Conservation (phyloP, 495 filamentous ascomycete genomes). For the Beverwykella pulmonaria region DNA sequence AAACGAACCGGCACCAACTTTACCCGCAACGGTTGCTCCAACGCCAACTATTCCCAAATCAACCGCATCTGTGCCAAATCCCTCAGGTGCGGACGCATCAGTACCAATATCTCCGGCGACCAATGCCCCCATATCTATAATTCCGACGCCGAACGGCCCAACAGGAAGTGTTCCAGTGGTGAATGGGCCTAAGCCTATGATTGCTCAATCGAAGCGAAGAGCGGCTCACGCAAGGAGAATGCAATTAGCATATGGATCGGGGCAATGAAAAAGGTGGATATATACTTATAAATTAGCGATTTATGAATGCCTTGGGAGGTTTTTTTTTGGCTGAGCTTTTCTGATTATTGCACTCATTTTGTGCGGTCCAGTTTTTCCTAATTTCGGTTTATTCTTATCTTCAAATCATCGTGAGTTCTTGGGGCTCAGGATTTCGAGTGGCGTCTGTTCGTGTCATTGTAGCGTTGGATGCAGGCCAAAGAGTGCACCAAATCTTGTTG, state of each 20-base stretch:
- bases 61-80: neutral
- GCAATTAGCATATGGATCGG: slow-evolving; percentile 17
- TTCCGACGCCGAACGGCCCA: neutral
- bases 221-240: slow-evolving; percentile 19
- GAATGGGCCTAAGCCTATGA: neutral
- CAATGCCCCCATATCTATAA: neutral
- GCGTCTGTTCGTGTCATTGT: too few relatives aligned
- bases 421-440: too few relatives aligned
- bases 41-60: neutral
- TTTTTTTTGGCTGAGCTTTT: too few relatives aligned
- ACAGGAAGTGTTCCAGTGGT: neutral
- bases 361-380: too few relatives aligned
- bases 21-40: neutral
- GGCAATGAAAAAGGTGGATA: neutral
- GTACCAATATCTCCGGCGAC: neutral
- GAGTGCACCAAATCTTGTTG: neutral
- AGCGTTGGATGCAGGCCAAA: too few relatives aligned
- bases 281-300: neutral
- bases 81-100: neutral
- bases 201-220: slow-evolving; percentile 13
- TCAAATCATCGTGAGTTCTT: too few relatives aligned
- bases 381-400: too few relatives aligned
- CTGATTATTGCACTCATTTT: too few relatives aligned
- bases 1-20: neutral
- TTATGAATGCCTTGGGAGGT: too few relatives aligned